Conservation (phyloP, 2,329 filamentous ascomycete species). For the Colletotrichum sp. region DNA sequence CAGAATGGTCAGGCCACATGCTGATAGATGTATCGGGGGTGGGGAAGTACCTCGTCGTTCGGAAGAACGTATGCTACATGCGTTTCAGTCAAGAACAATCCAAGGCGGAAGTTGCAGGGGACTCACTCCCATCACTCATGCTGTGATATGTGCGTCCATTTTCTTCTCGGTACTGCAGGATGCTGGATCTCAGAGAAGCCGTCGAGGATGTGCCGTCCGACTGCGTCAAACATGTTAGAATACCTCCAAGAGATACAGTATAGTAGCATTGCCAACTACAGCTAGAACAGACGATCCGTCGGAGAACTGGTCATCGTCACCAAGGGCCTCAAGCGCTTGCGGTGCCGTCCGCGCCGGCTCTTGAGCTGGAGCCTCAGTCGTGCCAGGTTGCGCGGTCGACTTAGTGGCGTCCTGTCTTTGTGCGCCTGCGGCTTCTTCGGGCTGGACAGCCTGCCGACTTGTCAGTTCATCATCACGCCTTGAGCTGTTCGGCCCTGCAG, state of each 20-base stretch:
- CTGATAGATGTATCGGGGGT: not conserved
- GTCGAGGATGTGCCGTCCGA: not conserved
- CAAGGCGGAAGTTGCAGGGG: slow-evolving; percentile 10
- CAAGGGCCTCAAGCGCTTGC: not conserved
- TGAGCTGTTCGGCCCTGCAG: not conserved
- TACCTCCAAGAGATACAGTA: not conserved
- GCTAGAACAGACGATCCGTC: not conserved
- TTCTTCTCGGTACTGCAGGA: not conserved
- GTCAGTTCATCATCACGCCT: not conserved
- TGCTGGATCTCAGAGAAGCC: not conserved
- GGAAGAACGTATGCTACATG: not conserved
- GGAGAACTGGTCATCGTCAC: not conserved
- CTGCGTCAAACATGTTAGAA: not conserved
- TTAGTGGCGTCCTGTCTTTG: not conserved
- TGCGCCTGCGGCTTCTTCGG: not conserved
- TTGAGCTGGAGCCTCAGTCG: not conserved
- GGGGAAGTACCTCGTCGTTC: not conserved
- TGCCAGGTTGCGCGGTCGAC: not conserved
- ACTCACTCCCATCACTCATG: slow-evolving; percentile 27
- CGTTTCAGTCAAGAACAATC: not conserved
- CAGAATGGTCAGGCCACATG: not conserved
- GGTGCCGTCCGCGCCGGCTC: too few relatives aligned
- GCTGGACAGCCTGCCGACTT: not conserved
- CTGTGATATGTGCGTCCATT: not conserved
- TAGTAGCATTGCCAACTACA: not conserved